A percentile compares a stretch with the other conserved stretches of the same genome.
Evolutionary conservation across 495 filamentous ascomycete genomes (phyloP).

Genomic region (Penicillium paxilli): DNA sequence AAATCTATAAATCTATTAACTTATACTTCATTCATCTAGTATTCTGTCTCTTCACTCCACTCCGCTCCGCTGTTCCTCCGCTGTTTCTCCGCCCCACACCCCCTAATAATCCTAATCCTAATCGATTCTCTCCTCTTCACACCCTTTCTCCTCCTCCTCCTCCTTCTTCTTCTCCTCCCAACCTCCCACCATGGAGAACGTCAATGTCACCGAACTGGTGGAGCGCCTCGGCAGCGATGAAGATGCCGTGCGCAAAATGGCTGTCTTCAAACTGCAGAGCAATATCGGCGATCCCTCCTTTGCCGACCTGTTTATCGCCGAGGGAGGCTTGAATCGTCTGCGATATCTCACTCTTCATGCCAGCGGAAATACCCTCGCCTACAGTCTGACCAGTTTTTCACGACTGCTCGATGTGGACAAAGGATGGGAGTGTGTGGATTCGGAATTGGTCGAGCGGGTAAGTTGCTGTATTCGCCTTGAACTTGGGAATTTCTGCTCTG

Average conservation of each 20-base stretch:
- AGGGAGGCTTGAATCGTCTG: slow-evolving; percentile 79
- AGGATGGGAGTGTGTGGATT: slow-evolving; percentile 84
- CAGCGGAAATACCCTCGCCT: slow-evolving; percentile 91
- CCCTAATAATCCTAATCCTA: background rate
- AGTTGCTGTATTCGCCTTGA: slow-evolving; percentile 7
- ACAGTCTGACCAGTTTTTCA: slow-evolving; percentile 84
- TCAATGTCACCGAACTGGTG: slow-evolving; percentile 66
- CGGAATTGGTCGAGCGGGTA: slow-evolving; percentile 69
- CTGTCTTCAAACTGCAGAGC: slow-evolving; percentile 93
- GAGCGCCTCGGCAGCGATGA: slow-evolving; percentile 69
- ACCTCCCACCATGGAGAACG: slow-evolving; percentile 51
- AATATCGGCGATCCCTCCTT: slow-evolving; percentile 96
- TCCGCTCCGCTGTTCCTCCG: too few relatives aligned
- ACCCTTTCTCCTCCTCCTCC: too few relatives aligned
- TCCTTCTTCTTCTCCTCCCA: background rate
- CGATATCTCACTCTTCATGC: slow-evolving; percentile 79
- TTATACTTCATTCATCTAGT: too few relatives aligned
- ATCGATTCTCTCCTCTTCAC: too few relatives aligned
- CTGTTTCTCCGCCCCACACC: background rate
- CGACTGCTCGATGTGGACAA: slow-evolving; percentile 92
- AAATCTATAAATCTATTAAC: too few relatives aligned
- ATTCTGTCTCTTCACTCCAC: background rate
- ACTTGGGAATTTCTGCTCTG: background rate
- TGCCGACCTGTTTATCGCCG: slow-evolving; percentile 90
- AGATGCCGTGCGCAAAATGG: slow-evolving; percentile 97